Conservation (phyloP, 2,329 filamentous ascomycete species). For the Eutypella sp. region DNA sequence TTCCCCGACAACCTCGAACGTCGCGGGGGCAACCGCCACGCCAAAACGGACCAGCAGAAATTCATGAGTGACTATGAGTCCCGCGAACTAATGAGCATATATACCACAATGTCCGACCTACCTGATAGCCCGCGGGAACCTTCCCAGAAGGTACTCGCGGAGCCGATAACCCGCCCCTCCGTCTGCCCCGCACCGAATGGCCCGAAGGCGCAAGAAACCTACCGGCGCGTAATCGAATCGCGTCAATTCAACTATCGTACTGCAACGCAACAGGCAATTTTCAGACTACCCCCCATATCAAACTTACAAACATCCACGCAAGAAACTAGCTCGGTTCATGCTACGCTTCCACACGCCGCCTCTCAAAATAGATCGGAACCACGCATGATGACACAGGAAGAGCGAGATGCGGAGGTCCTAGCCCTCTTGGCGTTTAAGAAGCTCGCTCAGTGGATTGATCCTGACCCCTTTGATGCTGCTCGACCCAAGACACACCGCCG, state of each 20-base stretch:
- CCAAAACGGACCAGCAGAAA: conserved; percentile 52
- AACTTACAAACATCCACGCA: conserved; percentile 3
- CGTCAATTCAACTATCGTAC: conserved; percentile 38
- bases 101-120: conserved; percentile 49
- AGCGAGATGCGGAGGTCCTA: conserved; percentile 33
- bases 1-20: conserved; percentile 51
- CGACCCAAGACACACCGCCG: conserved; percentile 26
- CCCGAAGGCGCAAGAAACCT: conserved; percentile 42
- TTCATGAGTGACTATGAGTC: conserved; percentile 53
- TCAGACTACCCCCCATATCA: conserved; percentile 34
- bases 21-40: conserved; percentile 45
- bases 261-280: conserved; percentile 38
- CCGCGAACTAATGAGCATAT: conserved; percentile 57
- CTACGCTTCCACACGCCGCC: neutral
- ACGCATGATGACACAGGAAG: conserved; percentile 31
- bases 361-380: conserved; percentile 4
- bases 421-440: conserved; percentile 39
- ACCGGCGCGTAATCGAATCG: conserved; percentile 42
- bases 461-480: conserved; percentile 32
- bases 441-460: conserved; percentile 38
- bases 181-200: conserved; percentile 35
- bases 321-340: conserved; percentile 5
- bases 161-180: conserved; percentile 20
- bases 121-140: conserved; percentile 54
- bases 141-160: conserved; percentile 26